Conservation (phyloP, 768 basidiomycete genomes). For the Hemileccinum rubropunctum region DNA sequence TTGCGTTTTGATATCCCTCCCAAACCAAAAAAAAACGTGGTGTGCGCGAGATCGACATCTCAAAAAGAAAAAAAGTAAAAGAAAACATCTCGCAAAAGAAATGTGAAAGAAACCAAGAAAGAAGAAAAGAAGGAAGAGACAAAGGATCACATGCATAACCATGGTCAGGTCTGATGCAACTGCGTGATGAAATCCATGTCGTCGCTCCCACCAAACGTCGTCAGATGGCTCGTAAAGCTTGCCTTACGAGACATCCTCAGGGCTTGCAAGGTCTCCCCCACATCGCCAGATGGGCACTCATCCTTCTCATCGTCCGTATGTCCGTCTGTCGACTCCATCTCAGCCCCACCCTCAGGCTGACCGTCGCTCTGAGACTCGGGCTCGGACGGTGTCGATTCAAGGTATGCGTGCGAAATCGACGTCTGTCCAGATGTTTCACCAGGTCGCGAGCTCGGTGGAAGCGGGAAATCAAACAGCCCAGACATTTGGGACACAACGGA, state of each 20-base stretch:
- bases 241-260: conserved; percentile 5
- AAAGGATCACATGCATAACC: not conserved
- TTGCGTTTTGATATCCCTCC: conserved; percentile 1
- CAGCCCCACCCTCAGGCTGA: not conserved
- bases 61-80: conserved; percentile 8
- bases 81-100: not conserved
- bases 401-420: conserved; percentile 45
- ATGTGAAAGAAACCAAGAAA: too few species aligned
- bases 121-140: not conserved
- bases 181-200: conserved; percentile 20
- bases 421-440: conserved; percentile 31
- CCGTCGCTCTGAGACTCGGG: not conserved
- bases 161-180: conserved; percentile 14
- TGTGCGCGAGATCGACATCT: conserved; percentile 10
- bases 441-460: conserved; percentile 44
- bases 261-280: conserved; percentile 11
- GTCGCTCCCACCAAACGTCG: conserved; percentile 28
- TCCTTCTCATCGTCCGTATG: not conserved
- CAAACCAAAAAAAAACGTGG: conserved; percentile 10
- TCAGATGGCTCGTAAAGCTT: conserved; percentile 15
- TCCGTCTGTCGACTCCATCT: not conserved
- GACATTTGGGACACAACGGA: conserved; percentile 65
- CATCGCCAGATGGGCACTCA: conserved; percentile 10
- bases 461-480: conserved; percentile 68
- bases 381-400: conserved; percentile 26